phyloP scores from a whole-genome alignment of 495 filamentous ascomycete genomes.

The Daldinia caldariorum region DNA sequence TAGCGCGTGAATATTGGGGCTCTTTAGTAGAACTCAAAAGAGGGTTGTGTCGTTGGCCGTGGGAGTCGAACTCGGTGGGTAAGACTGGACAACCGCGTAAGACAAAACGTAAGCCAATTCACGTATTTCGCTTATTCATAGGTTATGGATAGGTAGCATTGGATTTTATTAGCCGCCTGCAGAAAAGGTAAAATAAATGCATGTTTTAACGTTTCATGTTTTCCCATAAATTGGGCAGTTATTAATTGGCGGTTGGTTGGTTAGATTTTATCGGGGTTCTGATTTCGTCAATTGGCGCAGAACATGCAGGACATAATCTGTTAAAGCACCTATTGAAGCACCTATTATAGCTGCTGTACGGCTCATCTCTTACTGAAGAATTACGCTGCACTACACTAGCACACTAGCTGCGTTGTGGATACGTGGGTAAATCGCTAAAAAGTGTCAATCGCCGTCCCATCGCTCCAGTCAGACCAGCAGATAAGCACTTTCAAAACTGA shows the following conservation, averaged over 20 bases:
- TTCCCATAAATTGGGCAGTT: constrained; percentile 19
- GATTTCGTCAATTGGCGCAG: not conserved
- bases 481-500: constrained; percentile 24
- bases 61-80: not conserved
- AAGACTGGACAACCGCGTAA: constrained; percentile 2
- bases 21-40: too few relatives aligned
- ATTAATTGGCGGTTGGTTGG: constrained; percentile 11
- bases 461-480: not conserved
- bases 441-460: not conserved
- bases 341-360: not conserved
- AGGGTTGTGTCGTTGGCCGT: constrained; percentile 26
- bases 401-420: not conserved
- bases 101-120: constrained; percentile 7
- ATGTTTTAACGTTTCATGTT: constrained; percentile 37
- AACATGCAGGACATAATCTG: too few relatives aligned
- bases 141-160: not conserved
- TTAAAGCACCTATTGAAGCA: not conserved
- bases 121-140: not conserved
- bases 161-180: constrained; percentile 26
- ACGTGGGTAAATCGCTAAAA: not conserved
- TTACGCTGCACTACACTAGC: not conserved
- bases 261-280: not conserved
- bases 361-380: not conserved
- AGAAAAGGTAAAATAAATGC: not conserved
- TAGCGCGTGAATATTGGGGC: constrained; percentile 13